These are phyloP conservation scores for Sphaerulina populicola DNA, from an alignment of 2,329 filamentous ascomycete species.

Conservation along the genomic window DNA sequence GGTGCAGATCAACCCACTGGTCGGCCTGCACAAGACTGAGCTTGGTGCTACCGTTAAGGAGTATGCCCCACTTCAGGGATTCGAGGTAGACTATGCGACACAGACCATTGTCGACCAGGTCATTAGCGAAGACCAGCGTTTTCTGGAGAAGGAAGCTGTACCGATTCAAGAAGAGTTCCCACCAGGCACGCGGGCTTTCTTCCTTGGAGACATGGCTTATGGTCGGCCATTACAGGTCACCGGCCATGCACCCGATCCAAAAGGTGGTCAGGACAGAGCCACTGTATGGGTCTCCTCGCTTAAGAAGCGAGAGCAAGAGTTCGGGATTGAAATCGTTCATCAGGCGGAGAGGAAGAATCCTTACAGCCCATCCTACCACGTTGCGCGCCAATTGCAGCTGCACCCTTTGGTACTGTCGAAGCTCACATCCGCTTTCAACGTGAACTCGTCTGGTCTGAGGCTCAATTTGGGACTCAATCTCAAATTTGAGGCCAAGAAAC, in stretches of 20 bases:
- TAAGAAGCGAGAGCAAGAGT: constrained; percentile 68
- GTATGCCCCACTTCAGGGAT: constrained; percentile 74
- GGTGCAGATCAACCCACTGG: constrained; percentile 87
- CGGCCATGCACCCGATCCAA: constrained; percentile 48
- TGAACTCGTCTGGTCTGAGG: constrained; percentile 70
- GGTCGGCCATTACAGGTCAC: constrained; percentile 80
- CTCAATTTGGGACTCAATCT: constrained; percentile 90
- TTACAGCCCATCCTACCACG: constrained; percentile 81
- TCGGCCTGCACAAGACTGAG: constrained; percentile 81
- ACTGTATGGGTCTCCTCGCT: constrained; percentile 69
- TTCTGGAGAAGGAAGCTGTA: constrained; percentile 79
- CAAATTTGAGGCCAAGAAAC: constrained; percentile 91
- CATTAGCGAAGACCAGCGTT: constrained; percentile 81
- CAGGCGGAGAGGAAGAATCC: constrained; percentile 61
- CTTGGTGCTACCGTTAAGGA: constrained; percentile 88
- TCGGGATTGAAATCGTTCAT: constrained; percentile 64
- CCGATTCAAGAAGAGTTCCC: constrained; percentile 91
- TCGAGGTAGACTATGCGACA: constrained; percentile 83
- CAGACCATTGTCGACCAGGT: constrained; percentile 88
- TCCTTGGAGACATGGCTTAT: constrained; percentile 87
- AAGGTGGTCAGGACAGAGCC: constrained; percentile 60
- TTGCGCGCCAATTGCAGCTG: constrained; percentile 71
- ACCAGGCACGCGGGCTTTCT: constrained; percentile 73
- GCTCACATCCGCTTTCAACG: constrained; percentile 87
- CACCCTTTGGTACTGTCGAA: constrained; percentile 87